These are phyloP conservation scores for Kwoniella sp. DNA, from an alignment of 768 basidiomycete species.

Conservation along the genomic window DNA sequence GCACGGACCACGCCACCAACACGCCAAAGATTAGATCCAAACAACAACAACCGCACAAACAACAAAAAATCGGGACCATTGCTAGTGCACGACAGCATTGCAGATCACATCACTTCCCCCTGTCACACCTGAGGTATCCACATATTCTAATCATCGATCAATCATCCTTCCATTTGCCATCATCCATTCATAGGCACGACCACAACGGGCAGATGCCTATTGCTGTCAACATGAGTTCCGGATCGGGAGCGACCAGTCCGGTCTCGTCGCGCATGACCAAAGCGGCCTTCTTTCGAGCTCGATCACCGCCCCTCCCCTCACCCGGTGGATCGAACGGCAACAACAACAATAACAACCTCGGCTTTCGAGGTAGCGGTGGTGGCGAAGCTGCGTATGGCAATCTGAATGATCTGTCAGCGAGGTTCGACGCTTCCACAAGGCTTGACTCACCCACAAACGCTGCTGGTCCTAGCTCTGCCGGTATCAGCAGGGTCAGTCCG, in stretches of 20 bases:
- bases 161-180: neutral
- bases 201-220: constrained; percentile 12
- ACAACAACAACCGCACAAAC: constrained; percentile 9
- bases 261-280: constrained; percentile 50
- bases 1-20: constrained; percentile 1
- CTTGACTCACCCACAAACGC: constrained; percentile 3
- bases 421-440: constrained; percentile 23
- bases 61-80: neutral
- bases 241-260: constrained; percentile 14
- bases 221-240: constrained; percentile 15
- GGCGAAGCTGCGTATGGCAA: constrained; percentile 13
- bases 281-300: constrained; percentile 54
- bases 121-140: too few relatives aligned
- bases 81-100: too few relatives aligned
- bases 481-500: constrained; percentile 4
- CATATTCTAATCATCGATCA: too few relatives aligned
- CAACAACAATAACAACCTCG: neutral
- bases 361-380: neutral
- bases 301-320: constrained; percentile 41
- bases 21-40: too few relatives aligned
- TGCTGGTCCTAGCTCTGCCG: constrained; percentile 7
- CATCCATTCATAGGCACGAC: neutral
- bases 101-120: neutral
- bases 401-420: constrained; percentile 19
- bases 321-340: constrained; percentile 3